Evolutionary conservation across 2,329 filamentous ascomycete species (phyloP).

Genomic region (Orbilia brochopaga): DNA sequence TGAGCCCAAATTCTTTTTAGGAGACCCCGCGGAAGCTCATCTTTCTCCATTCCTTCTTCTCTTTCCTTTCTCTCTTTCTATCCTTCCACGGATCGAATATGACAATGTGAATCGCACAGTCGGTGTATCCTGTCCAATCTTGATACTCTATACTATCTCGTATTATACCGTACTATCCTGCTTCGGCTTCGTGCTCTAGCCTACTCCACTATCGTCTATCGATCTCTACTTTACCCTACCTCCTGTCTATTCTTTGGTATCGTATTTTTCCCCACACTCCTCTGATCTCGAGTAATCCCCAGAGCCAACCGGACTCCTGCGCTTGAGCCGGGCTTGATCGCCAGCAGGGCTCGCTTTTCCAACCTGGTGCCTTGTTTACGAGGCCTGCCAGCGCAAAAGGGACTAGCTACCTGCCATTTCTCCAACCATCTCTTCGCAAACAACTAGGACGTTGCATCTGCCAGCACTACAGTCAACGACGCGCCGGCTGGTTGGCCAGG

Average conservation of each 20-base stretch:
- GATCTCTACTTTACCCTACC: not conserved
- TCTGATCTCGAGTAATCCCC: conserved; percentile 13
- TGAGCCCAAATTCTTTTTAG: conserved; percentile 16
- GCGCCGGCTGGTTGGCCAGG: no score
- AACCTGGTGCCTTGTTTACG: conserved; percentile 45
- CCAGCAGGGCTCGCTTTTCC: conserved; percentile 14
- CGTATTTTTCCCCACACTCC: not conserved
- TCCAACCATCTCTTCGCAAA: no score
- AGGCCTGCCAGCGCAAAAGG: conserved; percentile 31
- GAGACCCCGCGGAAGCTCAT: conserved; percentile 22
- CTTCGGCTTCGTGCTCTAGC: not conserved
- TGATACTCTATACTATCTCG: not conserved
- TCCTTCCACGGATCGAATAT: not conserved
- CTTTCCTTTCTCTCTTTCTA: conserved; percentile 6
- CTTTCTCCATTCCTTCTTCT: conserved; percentile 4
- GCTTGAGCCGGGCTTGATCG: conserved; percentile 24
- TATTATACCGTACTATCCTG: not conserved
- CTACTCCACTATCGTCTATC: no score
- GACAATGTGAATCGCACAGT: not conserved
- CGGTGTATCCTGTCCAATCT: not conserved
- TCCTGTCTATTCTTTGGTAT: not conserved
- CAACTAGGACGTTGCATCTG: no score
- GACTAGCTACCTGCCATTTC: not conserved
- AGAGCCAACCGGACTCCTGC: conserved; percentile 12
- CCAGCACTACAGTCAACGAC: no score